Conservation (phyloP, 2,329 filamentous ascomycete species). For the Penicillium sp. region DNA sequence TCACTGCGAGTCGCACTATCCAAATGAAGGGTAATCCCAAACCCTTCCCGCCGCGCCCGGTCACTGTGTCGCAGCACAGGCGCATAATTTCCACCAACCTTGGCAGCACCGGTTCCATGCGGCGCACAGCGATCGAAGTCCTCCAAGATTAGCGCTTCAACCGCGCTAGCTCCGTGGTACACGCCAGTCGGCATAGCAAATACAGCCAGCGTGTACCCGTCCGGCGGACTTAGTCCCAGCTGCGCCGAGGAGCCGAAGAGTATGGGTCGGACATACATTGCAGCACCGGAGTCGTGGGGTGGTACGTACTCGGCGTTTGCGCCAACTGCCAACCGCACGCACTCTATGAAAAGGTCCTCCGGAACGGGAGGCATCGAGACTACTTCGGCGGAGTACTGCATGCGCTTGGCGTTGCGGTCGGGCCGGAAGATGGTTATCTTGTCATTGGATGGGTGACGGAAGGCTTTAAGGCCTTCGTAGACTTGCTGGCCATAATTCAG, state of each 20-base stretch:
- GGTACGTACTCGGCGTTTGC: constrained; percentile 90
- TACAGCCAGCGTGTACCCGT: constrained; percentile 88
- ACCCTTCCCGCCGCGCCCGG: constrained; percentile 72
- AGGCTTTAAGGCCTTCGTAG: constrained; percentile 98
- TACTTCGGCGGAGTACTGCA: constrained; percentile 80
- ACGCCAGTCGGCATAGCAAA: constrained; percentile 90
- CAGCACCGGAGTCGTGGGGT: constrained; percentile 80
- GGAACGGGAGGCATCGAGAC: constrained; percentile 82
- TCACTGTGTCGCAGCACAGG: constrained; percentile 87
- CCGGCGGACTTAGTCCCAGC: constrained; percentile 78
- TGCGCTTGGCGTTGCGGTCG: constrained; percentile 74
- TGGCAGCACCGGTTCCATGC: constrained; percentile 84
- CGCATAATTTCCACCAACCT: constrained; percentile 94
- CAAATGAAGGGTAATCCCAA: constrained; percentile 89
- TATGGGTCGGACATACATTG: constrained; percentile 88
- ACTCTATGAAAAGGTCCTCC: constrained; percentile 69
- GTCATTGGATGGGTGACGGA: constrained; percentile 62
- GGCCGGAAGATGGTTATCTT: constrained; percentile 85
- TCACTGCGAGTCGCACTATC: constrained; percentile 81
- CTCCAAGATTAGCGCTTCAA: constrained; percentile 84
- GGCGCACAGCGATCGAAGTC: constrained; percentile 94
- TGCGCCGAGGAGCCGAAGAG: constrained; percentile 86
- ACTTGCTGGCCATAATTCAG: constrained; percentile 98
- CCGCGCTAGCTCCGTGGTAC: constrained; percentile 85
- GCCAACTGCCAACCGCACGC: constrained; percentile 75